Base-by-base conservation (phyloP, 495 filamentous ascomycete species). In the Staphylotrichum longicolle region DNA sequence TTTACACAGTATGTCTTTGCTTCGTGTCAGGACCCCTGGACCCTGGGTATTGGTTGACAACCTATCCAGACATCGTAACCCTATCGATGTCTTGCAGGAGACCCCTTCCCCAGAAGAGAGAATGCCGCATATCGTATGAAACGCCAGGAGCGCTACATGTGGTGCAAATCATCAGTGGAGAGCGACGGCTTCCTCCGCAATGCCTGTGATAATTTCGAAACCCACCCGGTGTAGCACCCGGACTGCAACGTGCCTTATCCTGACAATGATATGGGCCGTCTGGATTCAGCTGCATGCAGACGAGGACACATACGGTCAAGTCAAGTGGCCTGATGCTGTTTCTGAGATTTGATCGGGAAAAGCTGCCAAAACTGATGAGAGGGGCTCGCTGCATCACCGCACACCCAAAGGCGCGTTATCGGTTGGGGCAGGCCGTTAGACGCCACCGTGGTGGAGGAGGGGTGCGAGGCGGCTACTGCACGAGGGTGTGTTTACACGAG, bases 401-500 rank as follows among this genome's bases (percentile, higher is more conserved):
- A 35, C 39, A 44, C 15, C 5, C 20, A 32, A 12, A 44, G 20
- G 5, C 15, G 52, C 37, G 52, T 34, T 30, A 44, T 30, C 11
- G 37, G 37, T 20, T 12, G 39, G 52, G 39, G n/a, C 44, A 14
- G 35, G 5, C 15, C 52, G 34, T 14, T 54, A 42, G 14, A 54
- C 52, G 52, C 37, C 37, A n/a, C 52, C 32, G 30, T 3, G 27
- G 30, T 56, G 40, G 40, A 35, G 40, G 54, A 44, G 52, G 54
- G 54, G 54, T 56, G 54, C 12, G 30, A 33, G 15, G 53, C 20
- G 53, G 41, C 41, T 7, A 30, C 40, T 7, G 32, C 30, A 14
- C 12, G 27, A 56, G 54, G 40, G 40, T 45, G 53, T n/a, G 53
- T 56, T 35, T 41, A 54, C 51, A 6, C n/a, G 10, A n/a, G 11